Evolutionary conservation across 208 protist genomes (phyloP).

Genomic region (Leptomonas seymouri): DNA sequence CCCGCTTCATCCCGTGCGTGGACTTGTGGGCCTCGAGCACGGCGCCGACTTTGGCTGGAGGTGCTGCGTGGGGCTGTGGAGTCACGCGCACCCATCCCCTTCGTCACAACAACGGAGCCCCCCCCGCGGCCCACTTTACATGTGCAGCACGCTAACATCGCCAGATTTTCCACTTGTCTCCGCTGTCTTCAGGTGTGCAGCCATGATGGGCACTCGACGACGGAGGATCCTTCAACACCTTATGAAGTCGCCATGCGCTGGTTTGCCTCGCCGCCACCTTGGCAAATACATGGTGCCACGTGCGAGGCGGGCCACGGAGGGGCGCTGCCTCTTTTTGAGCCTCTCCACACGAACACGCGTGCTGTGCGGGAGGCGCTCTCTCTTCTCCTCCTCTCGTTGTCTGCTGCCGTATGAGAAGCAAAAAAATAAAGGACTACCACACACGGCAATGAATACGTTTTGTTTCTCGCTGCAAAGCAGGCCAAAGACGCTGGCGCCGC

Average conservation of each 20-base stretch:
- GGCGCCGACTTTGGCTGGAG: slow-evolving; percentile 38
- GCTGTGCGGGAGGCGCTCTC: slow-evolving; percentile 22
- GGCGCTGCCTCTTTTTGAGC: slow-evolving; percentile 19
- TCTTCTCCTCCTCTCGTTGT: slow-evolving; percentile 22
- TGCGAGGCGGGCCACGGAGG: not conserved
- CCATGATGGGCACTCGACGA: not conserved
- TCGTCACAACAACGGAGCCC: not conserved
- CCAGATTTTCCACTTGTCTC: not conserved
- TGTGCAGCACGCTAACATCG: slow-evolving; percentile 23
- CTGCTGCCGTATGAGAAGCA: slow-evolving; percentile 4
- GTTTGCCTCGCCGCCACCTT: not conserved
- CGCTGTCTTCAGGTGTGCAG: not conserved
- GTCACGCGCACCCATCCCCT: not conserved
- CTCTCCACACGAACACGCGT: slow-evolving; percentile 23
- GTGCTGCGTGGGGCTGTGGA: slow-evolving; percentile 29
- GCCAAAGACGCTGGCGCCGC: too few species aligned
- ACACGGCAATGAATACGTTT: too few species aligned
- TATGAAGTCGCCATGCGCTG: slow-evolving; percentile 7
- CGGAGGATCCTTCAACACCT: not conserved
- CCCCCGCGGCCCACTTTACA: slow-evolving; percentile 23
- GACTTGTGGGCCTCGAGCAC: slow-evolving; percentile 29
- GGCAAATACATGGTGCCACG: not conserved
- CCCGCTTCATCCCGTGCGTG: not conserved
- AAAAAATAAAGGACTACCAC: not conserved
- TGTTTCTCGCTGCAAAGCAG: too few species aligned